These are phyloP conservation scores for Andrographis paniculata DNA, from an alignment of 305 asterid species.

Conservation along the genomic window DNA sequence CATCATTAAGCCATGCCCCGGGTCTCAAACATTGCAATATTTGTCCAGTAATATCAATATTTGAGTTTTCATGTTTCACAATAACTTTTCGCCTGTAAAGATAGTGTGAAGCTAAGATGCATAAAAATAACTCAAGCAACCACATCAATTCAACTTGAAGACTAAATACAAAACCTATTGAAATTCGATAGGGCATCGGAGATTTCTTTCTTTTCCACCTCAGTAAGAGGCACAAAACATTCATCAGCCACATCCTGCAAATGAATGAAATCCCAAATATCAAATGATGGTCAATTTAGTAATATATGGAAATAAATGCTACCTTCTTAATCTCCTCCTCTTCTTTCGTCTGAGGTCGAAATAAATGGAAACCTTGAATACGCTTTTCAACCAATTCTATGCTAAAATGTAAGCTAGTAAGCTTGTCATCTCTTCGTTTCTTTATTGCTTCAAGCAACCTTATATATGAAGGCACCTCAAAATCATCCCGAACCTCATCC, in stretches of 20 bases:
- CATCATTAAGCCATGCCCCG: slow-evolving; percentile 61
- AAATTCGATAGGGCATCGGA: slow-evolving; percentile 29
- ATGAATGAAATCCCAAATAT: slow-evolving; percentile 6
- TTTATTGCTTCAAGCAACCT: slow-evolving; percentile 21
- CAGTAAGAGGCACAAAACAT: slow-evolving; percentile 46
- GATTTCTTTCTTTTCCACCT: slow-evolving; percentile 43
- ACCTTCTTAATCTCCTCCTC: slow-evolving; percentile 33
- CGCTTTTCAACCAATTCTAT: slow-evolving; percentile 31
- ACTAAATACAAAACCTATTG: slow-evolving; percentile 30
- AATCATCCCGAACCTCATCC: slow-evolving; percentile 22
- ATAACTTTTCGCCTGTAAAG: slow-evolving; percentile 36
- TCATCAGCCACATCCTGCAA: slow-evolving; percentile 36
- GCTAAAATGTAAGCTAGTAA: slow-evolving; percentile 20
- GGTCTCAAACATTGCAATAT: slow-evolving; percentile 51
- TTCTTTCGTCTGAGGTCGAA: slow-evolving; percentile 35
- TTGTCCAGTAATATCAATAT: slow-evolving; percentile 54
- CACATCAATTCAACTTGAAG: background rate
- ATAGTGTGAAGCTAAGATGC: slow-evolving; percentile 6
- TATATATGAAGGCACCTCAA: slow-evolving; percentile 23
- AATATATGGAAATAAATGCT: slow-evolving; percentile 5
- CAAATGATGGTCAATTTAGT: slow-evolving; percentile 2
- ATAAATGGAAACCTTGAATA: slow-evolving; percentile 13
- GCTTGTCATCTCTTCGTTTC: slow-evolving; percentile 25
- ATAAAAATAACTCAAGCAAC: background rate
- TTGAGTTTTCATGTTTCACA: slow-evolving; percentile 46